Evolutionary conservation across 768 basidiomycete species (phyloP).

Genomic region (Mycena floridula): DNA sequence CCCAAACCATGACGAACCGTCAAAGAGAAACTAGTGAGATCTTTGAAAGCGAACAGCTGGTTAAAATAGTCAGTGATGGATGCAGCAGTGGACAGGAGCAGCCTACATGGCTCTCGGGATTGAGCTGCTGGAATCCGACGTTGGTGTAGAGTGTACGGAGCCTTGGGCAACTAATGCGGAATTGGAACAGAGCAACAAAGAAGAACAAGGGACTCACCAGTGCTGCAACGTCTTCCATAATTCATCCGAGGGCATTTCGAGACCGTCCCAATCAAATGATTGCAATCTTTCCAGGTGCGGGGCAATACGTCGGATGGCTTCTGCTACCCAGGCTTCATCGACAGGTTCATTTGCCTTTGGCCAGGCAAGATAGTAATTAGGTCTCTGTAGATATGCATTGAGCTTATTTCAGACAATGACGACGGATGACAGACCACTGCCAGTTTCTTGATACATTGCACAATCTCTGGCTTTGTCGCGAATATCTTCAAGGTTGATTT

Average conservation of each 20-base stretch:
- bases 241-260: slow-evolving; percentile 35
- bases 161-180: slow-evolving; percentile 30
- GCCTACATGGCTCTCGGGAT: slow-evolving; percentile 25
- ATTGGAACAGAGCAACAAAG: slow-evolving; percentile 1
- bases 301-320: slow-evolving; percentile 27
- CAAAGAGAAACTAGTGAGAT: slow-evolving; percentile 39
- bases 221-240: slow-evolving; percentile 36
- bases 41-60: slow-evolving; percentile 35
- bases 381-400: slow-evolving; percentile 37
- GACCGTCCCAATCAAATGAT: slow-evolving; percentile 48
- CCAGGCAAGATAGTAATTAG: slow-evolving; percentile 49
- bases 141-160: slow-evolving; percentile 39
- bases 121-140: slow-evolving; percentile 29
- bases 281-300: slow-evolving; percentile 25
- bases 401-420: slow-evolving; percentile 22
- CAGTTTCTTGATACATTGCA: slow-evolving; percentile 32
- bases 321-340: slow-evolving; percentile 35
- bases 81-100: too few species aligned
- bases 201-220: too few species aligned
- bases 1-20: slow-evolving; percentile 40
- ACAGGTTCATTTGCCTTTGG: slow-evolving; percentile 35
- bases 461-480: slow-evolving; percentile 25
- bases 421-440: too few species aligned
- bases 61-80: not conserved
- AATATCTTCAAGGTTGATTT: slow-evolving; percentile 31